Conservation (phyloP, 176 grass and related monocot genomes). For the Musa itinerans region DNA sequence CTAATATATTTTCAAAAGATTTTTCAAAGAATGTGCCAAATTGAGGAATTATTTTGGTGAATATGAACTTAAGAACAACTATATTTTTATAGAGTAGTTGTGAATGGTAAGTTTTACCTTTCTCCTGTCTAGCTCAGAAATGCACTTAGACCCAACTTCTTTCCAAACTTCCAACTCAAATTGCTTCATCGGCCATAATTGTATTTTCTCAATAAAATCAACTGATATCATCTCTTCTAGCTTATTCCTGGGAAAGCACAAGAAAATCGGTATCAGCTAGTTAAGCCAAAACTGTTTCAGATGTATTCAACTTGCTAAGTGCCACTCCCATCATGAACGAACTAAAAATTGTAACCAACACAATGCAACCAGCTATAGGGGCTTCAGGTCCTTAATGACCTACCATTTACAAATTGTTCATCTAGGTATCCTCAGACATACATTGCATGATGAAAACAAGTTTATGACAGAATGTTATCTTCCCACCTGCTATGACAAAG, state of each 20-base stretch:
- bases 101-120: slow-evolving; percentile 32
- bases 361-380: too few relatives aligned
- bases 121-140: slow-evolving; percentile 37
- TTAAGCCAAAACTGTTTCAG: not conserved
- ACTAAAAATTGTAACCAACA: not conserved
- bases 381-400: too few relatives aligned
- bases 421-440: too few relatives aligned
- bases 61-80: not conserved
- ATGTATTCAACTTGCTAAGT: not conserved
- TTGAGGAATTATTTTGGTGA: not conserved
- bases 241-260: slow-evolving; percentile 31
- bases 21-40: not conserved
- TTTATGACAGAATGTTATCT: too few relatives aligned
- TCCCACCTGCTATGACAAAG: too few relatives aligned
- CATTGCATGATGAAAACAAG: too few relatives aligned
- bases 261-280: not conserved
- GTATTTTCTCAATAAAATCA: slow-evolving; percentile 32
- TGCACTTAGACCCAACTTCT: slow-evolving; percentile 22
- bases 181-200: slow-evolving; percentile 27
- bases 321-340: not conserved
- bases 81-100: not conserved
- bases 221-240: slow-evolving; percentile 35
- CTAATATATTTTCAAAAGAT: too few relatives aligned
- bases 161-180: slow-evolving; percentile 51
- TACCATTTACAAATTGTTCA: too few relatives aligned